phyloP scores from a whole-genome alignment of 2,329 filamentous ascomycete species.

The Annulohypoxylon truncatum region DNA sequence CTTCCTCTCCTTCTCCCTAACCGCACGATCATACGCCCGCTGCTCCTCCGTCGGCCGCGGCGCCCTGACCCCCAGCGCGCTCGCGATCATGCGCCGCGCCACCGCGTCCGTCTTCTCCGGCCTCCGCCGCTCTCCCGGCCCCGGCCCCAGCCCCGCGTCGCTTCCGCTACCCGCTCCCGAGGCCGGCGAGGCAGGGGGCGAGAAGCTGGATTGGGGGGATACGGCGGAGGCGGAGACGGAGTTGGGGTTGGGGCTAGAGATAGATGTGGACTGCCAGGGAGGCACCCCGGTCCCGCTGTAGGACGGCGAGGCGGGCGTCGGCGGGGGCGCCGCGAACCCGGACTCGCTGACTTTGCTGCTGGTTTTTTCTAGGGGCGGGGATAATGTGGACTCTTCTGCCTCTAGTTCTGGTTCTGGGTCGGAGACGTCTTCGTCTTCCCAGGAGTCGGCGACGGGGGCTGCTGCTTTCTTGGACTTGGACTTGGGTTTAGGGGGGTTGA shows the following conservation, averaged over 20 bases:
- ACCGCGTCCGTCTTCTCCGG: conserved; percentile 96
- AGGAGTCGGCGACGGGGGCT: conserved; percentile 72
- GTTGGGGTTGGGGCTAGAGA: too few relatives aligned
- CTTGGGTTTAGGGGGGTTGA: conserved; percentile 45
- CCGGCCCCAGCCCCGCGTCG: too few relatives aligned
- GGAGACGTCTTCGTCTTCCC: conserved; percentile 74
- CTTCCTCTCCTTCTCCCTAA: conserved; percentile 87
- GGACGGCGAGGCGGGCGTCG: conserved; percentile 72
- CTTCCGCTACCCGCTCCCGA: background rate
- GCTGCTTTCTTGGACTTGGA: conserved; percentile 52
- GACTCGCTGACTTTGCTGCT: conserved; percentile 44
- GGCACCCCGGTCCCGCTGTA: conserved; percentile 44
- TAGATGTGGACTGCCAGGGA: conserved; percentile 52
- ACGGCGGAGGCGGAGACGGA: background rate
- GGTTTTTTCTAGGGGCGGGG: conserved; percentile 32
- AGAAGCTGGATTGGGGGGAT: conserved; percentile 48
- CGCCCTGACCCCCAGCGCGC: conserved; percentile 82
- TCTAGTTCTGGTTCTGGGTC: conserved; percentile 54
- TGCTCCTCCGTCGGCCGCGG: conserved; percentile 90
- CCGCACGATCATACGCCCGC: conserved; percentile 82
- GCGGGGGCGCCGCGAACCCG: conserved; percentile 68
- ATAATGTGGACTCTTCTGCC: conserved; percentile 30
- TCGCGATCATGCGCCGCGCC: conserved; percentile 88
- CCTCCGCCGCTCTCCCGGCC: conserved; percentile 6
- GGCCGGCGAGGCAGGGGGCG: conserved; percentile 28